Percentiles rank a stretch among this genome's conserved stretches.
phyloP scores from a whole-genome alignment of 2,329 filamentous ascomycete species.

The Talaromyces sp. region DNA sequence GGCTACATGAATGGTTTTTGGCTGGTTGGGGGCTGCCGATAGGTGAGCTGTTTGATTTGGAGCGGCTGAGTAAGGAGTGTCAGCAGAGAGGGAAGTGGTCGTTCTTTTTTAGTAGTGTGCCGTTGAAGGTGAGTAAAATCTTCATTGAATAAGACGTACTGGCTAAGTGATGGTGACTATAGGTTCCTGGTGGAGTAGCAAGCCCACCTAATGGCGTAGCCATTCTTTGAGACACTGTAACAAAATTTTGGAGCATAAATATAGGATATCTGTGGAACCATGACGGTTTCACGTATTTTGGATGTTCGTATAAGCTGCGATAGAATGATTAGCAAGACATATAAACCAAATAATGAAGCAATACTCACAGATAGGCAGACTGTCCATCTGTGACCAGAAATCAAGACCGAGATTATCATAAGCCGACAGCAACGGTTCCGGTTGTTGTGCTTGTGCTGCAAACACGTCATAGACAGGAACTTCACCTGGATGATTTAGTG shows the following conservation, averaged over 20 bases:
- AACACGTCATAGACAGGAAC: not conserved
- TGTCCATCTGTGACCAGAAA: conserved; percentile 29
- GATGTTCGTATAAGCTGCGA: not conserved
- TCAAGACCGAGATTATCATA: conserved; percentile 24
- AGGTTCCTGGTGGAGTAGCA: not conserved
- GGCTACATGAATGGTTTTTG: conserved; percentile 34
- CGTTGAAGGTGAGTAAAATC: conserved; percentile 39
- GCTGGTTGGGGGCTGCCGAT: conserved; percentile 50
- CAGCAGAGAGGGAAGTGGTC: conserved; percentile 34
- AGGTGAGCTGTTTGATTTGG: conserved; percentile 47
- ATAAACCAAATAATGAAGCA: not conserved
- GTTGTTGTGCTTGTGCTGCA: not conserved
- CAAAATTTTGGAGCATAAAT: not conserved
- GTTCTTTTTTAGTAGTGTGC: conserved; percentile 51
- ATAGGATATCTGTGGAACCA: not conserved
- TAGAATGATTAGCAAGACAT: not conserved
- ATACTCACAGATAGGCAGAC: conserved; percentile 24
- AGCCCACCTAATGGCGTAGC: not conserved
- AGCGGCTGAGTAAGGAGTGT: conserved; percentile 39
- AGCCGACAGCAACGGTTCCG: not conserved
- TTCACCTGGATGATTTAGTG: not conserved
- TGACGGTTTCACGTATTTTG: not conserved
- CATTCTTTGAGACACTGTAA: not conserved
- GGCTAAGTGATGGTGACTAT: not conserved
- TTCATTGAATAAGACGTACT: not conserved